Base-by-base conservation (phyloP, 2,329 filamentous ascomycete species). In the Aspergillus pseudonomiae region DNA sequence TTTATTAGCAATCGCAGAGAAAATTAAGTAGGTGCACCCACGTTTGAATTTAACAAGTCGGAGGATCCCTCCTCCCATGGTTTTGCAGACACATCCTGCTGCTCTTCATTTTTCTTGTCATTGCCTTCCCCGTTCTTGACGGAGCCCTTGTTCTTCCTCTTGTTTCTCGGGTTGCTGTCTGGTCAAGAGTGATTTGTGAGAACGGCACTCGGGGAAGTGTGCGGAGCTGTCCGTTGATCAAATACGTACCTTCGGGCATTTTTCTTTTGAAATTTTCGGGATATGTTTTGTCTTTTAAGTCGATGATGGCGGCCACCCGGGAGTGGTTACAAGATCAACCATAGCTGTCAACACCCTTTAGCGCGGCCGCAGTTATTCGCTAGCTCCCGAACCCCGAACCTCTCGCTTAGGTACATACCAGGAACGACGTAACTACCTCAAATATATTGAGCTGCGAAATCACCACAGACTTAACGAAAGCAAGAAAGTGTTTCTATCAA, bases 61-160 rank as follows among this genome's bases (percentile, higher is more conserved):
- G 75, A 72, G 32, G 75, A 71, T 59, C 74, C 78, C 53, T 70
- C 70, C 57, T 72, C 72, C 68, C 77, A 75, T 41, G 66, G 68
- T 24, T 62, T 71, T 67, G 57, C 63, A 60, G 61, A 55, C 16
- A 16, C 11, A 63, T 57, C 67, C 48, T 28, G 48, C 19, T 7
- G 10, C 19, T 28, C 2, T 30, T 45, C 55, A 36, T 30, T 26
- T 4, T 9, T n/a, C 16, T 12, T 24, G 19, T 21, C 45, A 26
- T 70, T 63, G 14, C 68, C 63, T 48, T 70, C 67, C 63, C 80
- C 79, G 24, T 71, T 70, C 71, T 83, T 85, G 61, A 74, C 77
- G 63, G 76, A 76, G 67, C 78, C 78, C 77, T 85, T 86, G 77
- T 85, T 87, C 79, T 84, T 85, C 74, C 84, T 86, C 75, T 81